Evolutionary conservation across 371 early-diverging fungal genomes (phyloP), one percentile per base, ranked within the genome.

Genomic region (Mucor circinelloides): DNA sequence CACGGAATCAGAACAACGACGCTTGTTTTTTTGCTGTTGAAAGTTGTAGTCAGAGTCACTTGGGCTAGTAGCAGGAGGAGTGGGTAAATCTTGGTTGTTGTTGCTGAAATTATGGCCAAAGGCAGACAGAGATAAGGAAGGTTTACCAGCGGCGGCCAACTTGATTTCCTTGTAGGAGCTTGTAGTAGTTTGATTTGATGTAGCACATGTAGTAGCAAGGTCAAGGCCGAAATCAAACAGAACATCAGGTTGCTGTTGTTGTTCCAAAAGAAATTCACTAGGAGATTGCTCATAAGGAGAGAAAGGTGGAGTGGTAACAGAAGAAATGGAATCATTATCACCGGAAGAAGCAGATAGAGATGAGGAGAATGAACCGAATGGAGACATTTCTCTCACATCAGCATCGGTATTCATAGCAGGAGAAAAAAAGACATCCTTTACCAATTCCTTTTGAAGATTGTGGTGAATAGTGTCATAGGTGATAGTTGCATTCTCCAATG

Each of bases 401-500:
- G 60, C 63, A 10, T 71, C 66, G 3, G 67, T 65, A 23, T 36
- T 57, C 72, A 81, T 75, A 2, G 82, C 77, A 15, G 79, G 82
- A 8, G 82, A 82, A 28, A 82, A 79, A 50, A 82, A 82, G 10
- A 82, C 82, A 34, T 82, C 82, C 63, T 82, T 82, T 46, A 82
- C 82, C 9, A 81, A 58, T 42, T 82, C 82, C 30, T 71, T 74
- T 60, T 78, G 81, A 21, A 65, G 57, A 31, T 65, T 59, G 13
- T 70, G 70, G 10, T 75, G 70, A 12, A 65, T 62, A 6, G 72
- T 73, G 61, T 81, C 81, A 70, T 76, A 84, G 12, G 77, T 75
- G 50, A 84, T 84, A 8, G 81, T 83, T 13, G 79, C 78, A 50
- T 84, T 84, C 60, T 81, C 81, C n/a, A 84, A 63, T 0, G 84